Evolutionary conservation across 345 rosid genomes (phyloP).

Genomic region (Euclidium syriacum): DNA sequence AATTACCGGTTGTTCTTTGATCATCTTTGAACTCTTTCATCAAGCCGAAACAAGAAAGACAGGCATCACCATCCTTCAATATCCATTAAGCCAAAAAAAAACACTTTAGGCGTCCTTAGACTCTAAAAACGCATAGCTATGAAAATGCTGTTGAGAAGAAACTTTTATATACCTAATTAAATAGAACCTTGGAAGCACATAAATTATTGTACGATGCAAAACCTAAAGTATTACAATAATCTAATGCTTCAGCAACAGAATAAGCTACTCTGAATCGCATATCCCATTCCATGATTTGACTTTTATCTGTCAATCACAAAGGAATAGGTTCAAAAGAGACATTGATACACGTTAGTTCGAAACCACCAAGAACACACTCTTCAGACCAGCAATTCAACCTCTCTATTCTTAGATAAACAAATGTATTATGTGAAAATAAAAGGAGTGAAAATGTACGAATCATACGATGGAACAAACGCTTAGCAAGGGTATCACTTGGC

Average conservation of each 20-base stretch:
- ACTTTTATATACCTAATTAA: conserved; percentile 59
- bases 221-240: conserved; percentile 61
- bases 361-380: neutral
- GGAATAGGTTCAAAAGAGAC: neutral
- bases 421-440: neutral
- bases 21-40: conserved; percentile 71
- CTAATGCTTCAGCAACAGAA: conserved; percentile 71
- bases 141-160: neutral
- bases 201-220: conserved; percentile 69
- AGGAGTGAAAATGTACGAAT: neutral
- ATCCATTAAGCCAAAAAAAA: neutral
- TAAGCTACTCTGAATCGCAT: conserved; percentile 72
- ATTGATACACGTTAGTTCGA: neutral
- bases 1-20: conserved; percentile 60
- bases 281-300: conserved; percentile 73
- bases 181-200: conserved; percentile 76
- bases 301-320: conserved; percentile 51
- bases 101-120: neutral
- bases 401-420: neutral
- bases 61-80: conserved; percentile 74
- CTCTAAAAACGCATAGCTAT: neutral
- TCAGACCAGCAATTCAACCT: neutral
- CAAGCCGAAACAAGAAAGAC: conserved; percentile 91
- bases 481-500: conserved; percentile 85
- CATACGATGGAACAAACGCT: conserved; percentile 84